Conservation (phyloP, 2,329 filamentous ascomycete genomes). For the Xylaria sp. region DNA sequence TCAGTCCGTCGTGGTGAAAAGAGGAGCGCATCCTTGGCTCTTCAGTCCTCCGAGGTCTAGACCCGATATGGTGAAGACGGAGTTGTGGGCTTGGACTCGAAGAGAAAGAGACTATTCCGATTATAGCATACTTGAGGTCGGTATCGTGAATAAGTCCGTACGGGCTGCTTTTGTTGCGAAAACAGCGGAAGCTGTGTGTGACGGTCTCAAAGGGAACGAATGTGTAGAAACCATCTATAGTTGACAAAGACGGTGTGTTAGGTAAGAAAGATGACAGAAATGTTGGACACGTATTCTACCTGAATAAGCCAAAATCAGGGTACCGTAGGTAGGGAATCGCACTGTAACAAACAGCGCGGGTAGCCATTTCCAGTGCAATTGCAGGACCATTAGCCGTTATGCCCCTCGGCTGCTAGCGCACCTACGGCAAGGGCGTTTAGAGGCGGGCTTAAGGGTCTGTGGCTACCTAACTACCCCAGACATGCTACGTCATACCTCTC, state of each 20-base stretch:
- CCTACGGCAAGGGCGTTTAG: not conserved
- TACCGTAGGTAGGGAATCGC: not conserved
- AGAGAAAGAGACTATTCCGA: not conserved
- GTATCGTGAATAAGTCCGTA: not conserved
- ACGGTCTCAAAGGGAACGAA: not conserved
- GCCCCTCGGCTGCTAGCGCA: not conserved
- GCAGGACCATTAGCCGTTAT: not conserved
- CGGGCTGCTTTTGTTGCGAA: not conserved
- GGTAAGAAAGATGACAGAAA: not conserved
- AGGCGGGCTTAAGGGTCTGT: constrained; percentile 1
- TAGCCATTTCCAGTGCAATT: not conserved
- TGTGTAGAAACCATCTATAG: not conserved
- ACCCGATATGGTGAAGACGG: not conserved
- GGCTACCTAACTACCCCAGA: constrained; percentile 18
- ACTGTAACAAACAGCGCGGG: not conserved
- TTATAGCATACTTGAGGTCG: not conserved
- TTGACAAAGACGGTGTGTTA: not conserved
- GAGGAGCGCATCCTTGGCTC: constrained; percentile 29
- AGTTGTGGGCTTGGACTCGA: not conserved
- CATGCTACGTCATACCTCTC: constrained; percentile 17
- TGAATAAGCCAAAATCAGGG: not conserved
- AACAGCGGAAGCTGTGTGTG: not conserved
- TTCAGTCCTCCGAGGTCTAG: constrained; percentile 1
- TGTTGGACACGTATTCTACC: not conserved
- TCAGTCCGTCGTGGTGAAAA: constrained; percentile 22